These are phyloP conservation scores for Tricladium varicosporioides DNA, from an alignment of 2,329 filamentous ascomycete species.

Conservation along the genomic window DNA sequence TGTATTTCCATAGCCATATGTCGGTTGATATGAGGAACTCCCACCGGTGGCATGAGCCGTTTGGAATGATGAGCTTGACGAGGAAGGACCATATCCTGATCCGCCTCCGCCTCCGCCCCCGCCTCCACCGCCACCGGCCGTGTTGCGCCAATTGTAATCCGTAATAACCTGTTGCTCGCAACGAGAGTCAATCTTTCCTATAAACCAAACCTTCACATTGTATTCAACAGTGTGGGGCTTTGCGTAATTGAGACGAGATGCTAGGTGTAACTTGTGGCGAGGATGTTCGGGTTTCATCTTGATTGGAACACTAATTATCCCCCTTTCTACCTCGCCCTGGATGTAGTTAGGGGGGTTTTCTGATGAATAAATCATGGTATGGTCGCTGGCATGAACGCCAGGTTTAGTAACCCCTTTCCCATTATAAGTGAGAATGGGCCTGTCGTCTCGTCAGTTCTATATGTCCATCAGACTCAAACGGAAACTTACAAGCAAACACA, in stretches of 20 bases:
- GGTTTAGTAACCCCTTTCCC: slow-evolving; percentile 13
- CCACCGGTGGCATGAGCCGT: too few relatives aligned
- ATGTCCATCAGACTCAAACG: background rate
- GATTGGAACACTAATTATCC: background rate
- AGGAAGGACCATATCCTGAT: too few relatives aligned
- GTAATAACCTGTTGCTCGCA: slow-evolving; percentile 4
- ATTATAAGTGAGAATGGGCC: slow-evolving; percentile 24
- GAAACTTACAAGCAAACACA: slow-evolving; percentile 22
- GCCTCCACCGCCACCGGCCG: too few relatives aligned
- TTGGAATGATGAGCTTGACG: too few relatives aligned
- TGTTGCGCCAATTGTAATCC: slow-evolving; percentile 11
- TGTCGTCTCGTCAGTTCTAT: slow-evolving; percentile 4
- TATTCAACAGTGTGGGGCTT: slow-evolving; percentile 29
- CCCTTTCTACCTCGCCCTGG: background rate
- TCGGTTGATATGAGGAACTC: too few relatives aligned
- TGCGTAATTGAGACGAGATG: slow-evolving; percentile 24
- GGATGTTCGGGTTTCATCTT: background rate
- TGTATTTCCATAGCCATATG: too few relatives aligned
- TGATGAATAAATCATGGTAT: slow-evolving; percentile 19
- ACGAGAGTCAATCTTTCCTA: slow-evolving; percentile 16
- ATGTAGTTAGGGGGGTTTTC: background rate
- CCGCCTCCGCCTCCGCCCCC: too few relatives aligned
- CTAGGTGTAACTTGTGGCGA: background rate
- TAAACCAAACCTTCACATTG: slow-evolving; percentile 25
- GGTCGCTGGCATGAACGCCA: slow-evolving; percentile 15